These are phyloP conservation scores for Saccharum spontaneum DNA, from an alignment of 176 grass and related monocot species.

Conservation along the genomic window DNA sequence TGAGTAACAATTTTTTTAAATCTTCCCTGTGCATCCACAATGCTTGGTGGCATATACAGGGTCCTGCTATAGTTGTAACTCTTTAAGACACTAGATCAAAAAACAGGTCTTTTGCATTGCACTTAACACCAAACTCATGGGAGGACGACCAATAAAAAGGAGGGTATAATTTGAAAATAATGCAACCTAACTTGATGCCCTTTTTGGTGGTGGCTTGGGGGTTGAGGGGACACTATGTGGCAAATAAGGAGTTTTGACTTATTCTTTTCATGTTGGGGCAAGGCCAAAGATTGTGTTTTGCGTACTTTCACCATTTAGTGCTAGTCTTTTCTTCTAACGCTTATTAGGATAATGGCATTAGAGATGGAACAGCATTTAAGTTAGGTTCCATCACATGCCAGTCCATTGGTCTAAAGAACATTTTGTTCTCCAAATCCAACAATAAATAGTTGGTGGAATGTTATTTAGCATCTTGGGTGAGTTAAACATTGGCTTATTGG, in stretches of 20 bases:
- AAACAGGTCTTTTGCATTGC: too few species aligned
- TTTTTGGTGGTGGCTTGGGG: neutral
- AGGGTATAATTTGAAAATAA: neutral
- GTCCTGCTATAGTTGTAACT: too few species aligned
- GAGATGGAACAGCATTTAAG: neutral
- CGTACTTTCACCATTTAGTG: neutral
- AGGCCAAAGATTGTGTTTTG: neutral
- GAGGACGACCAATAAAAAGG: too few species aligned
- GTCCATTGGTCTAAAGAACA: neutral
- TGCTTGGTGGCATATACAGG: too few species aligned
- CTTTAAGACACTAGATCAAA: too few species aligned
- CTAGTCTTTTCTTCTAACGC: neutral
- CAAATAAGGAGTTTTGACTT: neutral
- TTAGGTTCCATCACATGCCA: neutral
- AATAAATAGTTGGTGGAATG: constrained; percentile 6
- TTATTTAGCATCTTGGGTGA: constrained; percentile 24
- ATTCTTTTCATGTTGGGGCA: neutral
- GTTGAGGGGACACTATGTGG: neutral
- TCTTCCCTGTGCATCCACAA: too few species aligned
- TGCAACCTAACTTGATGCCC: neutral
- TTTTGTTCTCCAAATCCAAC: neutral
- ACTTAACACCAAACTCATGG: too few species aligned
- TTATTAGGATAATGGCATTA: neutral
- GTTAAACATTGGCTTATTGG: constrained; percentile 41
- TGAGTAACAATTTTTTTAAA: too few species aligned